A percentile compares a stretch with the other conserved stretches of the same genome.
Evolutionary conservation across 2,329 filamentous ascomycete genomes (phyloP).

Genomic region (Clarireedia monteithiana): DNA sequence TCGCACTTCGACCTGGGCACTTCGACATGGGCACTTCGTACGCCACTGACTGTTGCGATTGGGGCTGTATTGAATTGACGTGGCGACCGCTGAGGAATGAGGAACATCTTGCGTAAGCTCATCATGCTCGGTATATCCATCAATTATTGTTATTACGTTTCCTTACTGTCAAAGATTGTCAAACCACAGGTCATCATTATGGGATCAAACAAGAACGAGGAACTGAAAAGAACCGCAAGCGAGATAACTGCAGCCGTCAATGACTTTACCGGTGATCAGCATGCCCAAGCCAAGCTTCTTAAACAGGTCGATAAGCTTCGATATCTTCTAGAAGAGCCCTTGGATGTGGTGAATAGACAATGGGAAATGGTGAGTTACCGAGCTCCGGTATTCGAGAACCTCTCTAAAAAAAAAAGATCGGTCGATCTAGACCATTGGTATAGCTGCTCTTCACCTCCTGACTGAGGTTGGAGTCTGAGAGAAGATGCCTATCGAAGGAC

Average conservation of each 20-base stretch:
- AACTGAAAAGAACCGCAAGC: background rate
- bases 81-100: too few species aligned
- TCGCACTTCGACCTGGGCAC: too few species aligned
- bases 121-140: too few species aligned
- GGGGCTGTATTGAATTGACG: too few species aligned
- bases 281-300: conserved; percentile 11
- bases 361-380: conserved; percentile 13
- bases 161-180: background rate
- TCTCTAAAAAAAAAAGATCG: background rate
- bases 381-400: background rate
- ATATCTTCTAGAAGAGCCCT: conserved; percentile 12
- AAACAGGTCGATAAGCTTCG: conserved; percentile 15
- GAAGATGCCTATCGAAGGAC: conserved; percentile 23
- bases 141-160: too few species aligned
- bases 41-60: too few species aligned
- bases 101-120: too few species aligned
- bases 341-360: conserved; percentile 13
- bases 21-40: too few species aligned
- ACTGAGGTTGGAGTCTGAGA: conserved; percentile 16
- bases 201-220: background rate
- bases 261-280: conserved; percentile 10
- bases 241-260: conserved; percentile 10
- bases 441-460: background rate
- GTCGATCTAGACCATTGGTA: background rate
- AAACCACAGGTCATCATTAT: background rate